Evolutionary conservation across 805 yeast genomes (phyloP).

Genomic region (Metschnikowia colocasiae): DNA sequence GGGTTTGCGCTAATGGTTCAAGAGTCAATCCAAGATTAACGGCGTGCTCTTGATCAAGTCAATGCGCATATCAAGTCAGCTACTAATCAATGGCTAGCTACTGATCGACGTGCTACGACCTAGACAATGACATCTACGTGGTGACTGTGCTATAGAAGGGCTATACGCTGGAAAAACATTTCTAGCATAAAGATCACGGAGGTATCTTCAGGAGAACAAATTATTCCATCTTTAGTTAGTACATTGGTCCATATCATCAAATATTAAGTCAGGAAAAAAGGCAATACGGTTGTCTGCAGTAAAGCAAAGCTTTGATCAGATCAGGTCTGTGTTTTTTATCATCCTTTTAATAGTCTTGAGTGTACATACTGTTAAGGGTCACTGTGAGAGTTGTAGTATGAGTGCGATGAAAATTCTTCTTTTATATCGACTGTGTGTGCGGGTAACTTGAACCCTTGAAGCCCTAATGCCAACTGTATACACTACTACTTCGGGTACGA

Average conservation of each 20-base stretch:
- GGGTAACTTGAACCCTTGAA: slow-evolving; percentile 1
- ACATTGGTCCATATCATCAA: not conserved
- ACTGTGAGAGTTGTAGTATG: not conserved
- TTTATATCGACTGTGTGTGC: slow-evolving; percentile 1
- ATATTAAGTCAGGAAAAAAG: slow-evolving; percentile 18
- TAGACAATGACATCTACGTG: not conserved
- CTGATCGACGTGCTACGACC: not conserved
- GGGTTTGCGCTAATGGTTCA: no score
- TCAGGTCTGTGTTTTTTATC: slow-evolving; percentile 25
- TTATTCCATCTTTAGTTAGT: slow-evolving; percentile 4
- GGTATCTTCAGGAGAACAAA: not conserved
- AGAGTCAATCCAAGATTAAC: no score
- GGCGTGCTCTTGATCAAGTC: no score
- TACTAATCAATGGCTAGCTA: no score
- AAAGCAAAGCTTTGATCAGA: slow-evolving; percentile 20
- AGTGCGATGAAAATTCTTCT: slow-evolving; percentile 1
- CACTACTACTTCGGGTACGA: not conserved
- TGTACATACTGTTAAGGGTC: slow-evolving; percentile 14
- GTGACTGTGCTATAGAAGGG: not conserved
- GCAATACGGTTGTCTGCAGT: slow-evolving; percentile 22
- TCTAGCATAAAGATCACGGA: not conserved
- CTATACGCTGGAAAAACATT: no score
- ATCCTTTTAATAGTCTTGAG: slow-evolving; percentile 14
- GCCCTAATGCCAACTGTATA: slow-evolving; percentile 2
- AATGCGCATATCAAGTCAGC: no score